These are phyloP conservation scores for Phytophthora citricola DNA, from an alignment of 352 stramenopile genomes.

Conservation along the genomic window DNA sequence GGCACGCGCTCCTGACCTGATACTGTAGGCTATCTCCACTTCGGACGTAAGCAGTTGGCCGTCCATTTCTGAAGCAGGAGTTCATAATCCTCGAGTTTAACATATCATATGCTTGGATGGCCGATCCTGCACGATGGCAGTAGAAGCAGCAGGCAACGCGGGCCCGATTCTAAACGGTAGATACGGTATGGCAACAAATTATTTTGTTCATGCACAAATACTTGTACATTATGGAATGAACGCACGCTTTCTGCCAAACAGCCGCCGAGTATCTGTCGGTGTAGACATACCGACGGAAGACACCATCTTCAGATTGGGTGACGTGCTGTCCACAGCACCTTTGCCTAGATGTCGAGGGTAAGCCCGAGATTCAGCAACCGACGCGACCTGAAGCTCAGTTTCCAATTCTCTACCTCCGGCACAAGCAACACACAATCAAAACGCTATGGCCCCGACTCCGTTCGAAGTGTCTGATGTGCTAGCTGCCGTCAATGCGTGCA, in stretches of 20 bases:
- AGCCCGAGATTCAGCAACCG: background rate
- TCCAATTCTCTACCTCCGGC: constrained; percentile 1
- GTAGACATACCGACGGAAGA: too few species aligned
- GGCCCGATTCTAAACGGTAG: background rate
- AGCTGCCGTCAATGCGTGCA: constrained; percentile 4
- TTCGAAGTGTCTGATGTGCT: constrained; percentile 26
- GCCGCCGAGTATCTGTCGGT: too few species aligned
- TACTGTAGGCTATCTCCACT: background rate
- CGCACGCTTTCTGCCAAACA: too few species aligned
- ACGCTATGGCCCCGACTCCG: constrained; percentile 18
- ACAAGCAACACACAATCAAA: constrained; percentile 4
- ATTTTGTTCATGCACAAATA: too few species aligned
- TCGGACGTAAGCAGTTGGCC: background rate
- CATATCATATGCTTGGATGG: background rate
- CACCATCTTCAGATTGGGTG: too few species aligned
- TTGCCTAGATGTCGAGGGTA: background rate
- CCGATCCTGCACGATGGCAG: constrained; percentile 7
- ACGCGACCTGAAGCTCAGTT: background rate
- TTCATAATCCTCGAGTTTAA: too few species aligned
- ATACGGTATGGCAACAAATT: too few species aligned
- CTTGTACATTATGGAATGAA: too few species aligned
- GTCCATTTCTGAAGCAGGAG: background rate
- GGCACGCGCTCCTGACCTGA: constrained; percentile 5
- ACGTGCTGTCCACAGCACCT: constrained; percentile 2
- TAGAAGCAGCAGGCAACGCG: constrained; percentile 14